Conservation (phyloP, 257 asterid genomes). For the Cordia subcordata region DNA sequence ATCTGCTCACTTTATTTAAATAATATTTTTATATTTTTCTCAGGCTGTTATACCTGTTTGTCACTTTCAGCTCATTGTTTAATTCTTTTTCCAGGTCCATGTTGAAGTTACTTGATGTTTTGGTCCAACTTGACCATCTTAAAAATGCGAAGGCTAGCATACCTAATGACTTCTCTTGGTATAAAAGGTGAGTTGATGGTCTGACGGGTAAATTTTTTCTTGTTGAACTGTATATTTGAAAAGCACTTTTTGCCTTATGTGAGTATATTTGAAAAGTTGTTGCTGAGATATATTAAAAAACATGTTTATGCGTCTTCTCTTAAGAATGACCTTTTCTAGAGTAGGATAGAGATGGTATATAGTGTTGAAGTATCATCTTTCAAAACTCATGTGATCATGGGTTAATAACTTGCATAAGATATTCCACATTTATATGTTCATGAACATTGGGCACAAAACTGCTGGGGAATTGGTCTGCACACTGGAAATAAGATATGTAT, state of each 20-base stretch:
- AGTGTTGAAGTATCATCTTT: no score
- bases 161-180: constrained; percentile 99
- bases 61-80: constrained; percentile 10
- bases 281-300: no score
- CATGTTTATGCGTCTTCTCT: no score
- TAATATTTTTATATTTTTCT: neutral
- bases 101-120: constrained; percentile 85
- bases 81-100: constrained; percentile 72
- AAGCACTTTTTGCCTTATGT: neutral
- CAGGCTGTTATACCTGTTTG: neutral
- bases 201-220: neutral
- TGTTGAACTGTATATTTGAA: neutral
- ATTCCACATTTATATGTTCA: no score
- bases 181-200: constrained; percentile 59
- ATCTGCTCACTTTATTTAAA: neutral
- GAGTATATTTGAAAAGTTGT: no score
- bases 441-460: no score
- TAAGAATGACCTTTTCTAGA: no score
- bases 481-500: no score
- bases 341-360: no score
- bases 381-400: no score
- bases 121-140: constrained; percentile 98
- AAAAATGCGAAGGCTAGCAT: constrained; percentile 99
- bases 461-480: no score
- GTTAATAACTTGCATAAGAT: no score